These are phyloP conservation scores for Hymenoscyphus repandus DNA, from an alignment of 2,329 filamentous ascomycete species.

Conservation along the genomic window DNA sequence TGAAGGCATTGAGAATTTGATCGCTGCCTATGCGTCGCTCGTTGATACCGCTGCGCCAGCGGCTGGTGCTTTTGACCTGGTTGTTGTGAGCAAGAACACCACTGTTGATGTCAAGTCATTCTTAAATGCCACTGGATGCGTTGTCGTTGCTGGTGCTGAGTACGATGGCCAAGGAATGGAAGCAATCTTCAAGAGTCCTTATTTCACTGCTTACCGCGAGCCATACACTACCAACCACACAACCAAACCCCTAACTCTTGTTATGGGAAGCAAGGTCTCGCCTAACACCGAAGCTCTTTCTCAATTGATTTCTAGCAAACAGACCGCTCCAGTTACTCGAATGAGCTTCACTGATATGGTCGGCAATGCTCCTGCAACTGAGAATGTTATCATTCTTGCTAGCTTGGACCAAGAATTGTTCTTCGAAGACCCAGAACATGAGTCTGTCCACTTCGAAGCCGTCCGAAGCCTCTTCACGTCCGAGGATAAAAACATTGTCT, in stretches of 20 bases:
- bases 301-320: not conserved
- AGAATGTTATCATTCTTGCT: slow-evolving; percentile 3
- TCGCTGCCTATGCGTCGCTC: not conserved
- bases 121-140: not conserved
- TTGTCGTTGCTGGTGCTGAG: not conserved
- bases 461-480: slow-evolving; percentile 1
- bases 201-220: slow-evolving; percentile 1
- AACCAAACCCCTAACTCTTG: not conserved
- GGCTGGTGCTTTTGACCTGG: not conserved
- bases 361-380: not conserved
- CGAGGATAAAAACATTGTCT: slow-evolving; percentile 1
- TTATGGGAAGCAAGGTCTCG: not conserved
- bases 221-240: not conserved
- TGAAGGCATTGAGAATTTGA: not conserved
- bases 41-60: slow-evolving; percentile 1
- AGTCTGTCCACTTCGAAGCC: slow-evolving; percentile 2
- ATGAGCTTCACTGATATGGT: not conserved
- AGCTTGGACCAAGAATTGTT: slow-evolving; percentile 3
- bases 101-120: slow-evolving; percentile 1
- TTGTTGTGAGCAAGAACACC: not conserved
- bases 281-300: not conserved
- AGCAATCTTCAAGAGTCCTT: not conserved
- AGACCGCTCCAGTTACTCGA: not conserved
- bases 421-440: slow-evolving; percentile 3
- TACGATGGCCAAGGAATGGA: slow-evolving; percentile 1